phyloP scores from a whole-genome alignment of 768 basidiomycete species.

The Rubroboletus satanas region DNA sequence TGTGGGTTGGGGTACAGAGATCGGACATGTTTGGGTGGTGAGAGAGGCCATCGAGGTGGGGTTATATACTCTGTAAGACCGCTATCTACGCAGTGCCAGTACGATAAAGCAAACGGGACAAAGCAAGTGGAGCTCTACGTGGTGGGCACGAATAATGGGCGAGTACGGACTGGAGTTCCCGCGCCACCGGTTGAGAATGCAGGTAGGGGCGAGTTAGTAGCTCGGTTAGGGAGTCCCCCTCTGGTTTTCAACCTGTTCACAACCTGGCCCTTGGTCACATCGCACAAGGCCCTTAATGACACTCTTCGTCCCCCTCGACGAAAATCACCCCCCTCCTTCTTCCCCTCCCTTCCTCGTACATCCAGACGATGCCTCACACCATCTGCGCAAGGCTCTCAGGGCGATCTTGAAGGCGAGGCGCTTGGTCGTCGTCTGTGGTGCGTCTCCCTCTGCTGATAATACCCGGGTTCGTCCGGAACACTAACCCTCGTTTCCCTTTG shows the following conservation, averaged over 20 bases:
- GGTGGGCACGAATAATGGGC: background rate
- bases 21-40: constrained; percentile 15
- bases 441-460: constrained; percentile 31
- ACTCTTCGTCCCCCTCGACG: constrained; percentile 57
- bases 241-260: constrained; percentile 23
- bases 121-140: constrained; percentile 7
- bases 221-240: constrained; percentile 19
- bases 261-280: constrained; percentile 25
- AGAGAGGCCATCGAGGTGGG: background rate
- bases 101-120: constrained; percentile 14
- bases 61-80: constrained; percentile 6
- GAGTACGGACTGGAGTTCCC: constrained; percentile 14
- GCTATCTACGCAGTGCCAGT: constrained; percentile 4
- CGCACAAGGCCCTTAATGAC: constrained; percentile 47
- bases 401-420: constrained; percentile 75
- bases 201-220: background rate
- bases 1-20: constrained; percentile 5
- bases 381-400: constrained; percentile 54
- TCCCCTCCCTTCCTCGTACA: constrained; percentile 54
- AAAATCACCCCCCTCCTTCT: constrained; percentile 42
- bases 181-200: constrained; percentile 22
- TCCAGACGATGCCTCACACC: constrained; percentile 42
- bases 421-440: constrained; percentile 84
- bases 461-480: constrained; percentile 6
- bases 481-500: background rate